Evolutionary conservation across 2,329 filamentous ascomycete genomes (phyloP).

Genomic region (Zasmidium angulare): DNA sequence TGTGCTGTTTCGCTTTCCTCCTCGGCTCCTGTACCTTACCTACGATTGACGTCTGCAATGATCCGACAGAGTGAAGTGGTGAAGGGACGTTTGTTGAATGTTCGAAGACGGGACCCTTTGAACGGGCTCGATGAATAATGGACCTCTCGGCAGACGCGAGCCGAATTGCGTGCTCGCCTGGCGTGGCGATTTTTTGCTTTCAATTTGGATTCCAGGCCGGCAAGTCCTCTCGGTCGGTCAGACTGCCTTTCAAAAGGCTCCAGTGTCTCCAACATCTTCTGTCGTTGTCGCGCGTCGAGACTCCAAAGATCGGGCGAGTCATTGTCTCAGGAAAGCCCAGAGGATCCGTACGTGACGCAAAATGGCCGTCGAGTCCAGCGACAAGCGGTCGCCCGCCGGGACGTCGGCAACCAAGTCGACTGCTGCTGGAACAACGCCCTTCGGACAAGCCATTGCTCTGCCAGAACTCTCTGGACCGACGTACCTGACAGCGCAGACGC

Average conservation of each 20-base stretch:
- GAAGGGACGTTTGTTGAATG: neutral
- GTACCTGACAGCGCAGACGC: slow-evolving; percentile 87
- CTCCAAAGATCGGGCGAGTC: neutral
- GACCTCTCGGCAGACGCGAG: neutral
- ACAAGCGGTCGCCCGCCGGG: slow-evolving; percentile 26
- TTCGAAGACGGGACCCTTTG: neutral
- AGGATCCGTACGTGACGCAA: neutral
- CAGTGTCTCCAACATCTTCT: neutral
- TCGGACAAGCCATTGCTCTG: slow-evolving; percentile 53
- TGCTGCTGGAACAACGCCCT: slow-evolving; percentile 36
- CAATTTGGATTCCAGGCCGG: slow-evolving; percentile 1
- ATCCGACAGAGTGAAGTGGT: neutral
- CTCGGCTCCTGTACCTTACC: too few species aligned
- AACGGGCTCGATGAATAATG: neutral
- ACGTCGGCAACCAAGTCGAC: slow-evolving; percentile 10
- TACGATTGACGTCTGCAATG: too few species aligned
- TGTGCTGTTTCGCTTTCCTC: too few species aligned
- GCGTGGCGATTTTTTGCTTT: slow-evolving; percentile 3
- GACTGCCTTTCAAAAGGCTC: neutral
- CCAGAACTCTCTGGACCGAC: slow-evolving; percentile 75
- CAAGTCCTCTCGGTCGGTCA: neutral
- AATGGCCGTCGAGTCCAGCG: slow-evolving; percentile 38
- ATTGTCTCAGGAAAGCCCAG: neutral
- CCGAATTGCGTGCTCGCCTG: slow-evolving; percentile 2
- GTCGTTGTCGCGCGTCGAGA: neutral